Conservation (phyloP, 169 alveolate genomes). For the Theileria sp. region DNA sequence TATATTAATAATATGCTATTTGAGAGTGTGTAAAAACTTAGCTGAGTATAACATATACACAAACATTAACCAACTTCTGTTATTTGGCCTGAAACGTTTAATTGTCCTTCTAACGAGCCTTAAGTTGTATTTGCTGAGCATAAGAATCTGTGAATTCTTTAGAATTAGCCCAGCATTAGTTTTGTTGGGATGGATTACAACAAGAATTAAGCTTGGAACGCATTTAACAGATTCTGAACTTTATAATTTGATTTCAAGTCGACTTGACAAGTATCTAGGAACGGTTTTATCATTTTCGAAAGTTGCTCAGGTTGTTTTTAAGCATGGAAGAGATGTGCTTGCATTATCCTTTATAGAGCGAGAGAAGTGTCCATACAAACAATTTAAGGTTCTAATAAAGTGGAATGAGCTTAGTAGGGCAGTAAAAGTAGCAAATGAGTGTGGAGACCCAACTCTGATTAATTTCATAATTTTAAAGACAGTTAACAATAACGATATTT, state of each 20-base stretch:
- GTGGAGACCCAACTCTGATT: slow-evolving; percentile 44
- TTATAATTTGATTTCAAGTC: slow-evolving; percentile 16
- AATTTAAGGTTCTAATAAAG: slow-evolving; percentile 23
- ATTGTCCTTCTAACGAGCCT: slow-evolving; percentile 30
- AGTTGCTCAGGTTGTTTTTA: slow-evolving; percentile 33
- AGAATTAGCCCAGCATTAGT: slow-evolving; percentile 24
- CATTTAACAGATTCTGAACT: slow-evolving; percentile 55
- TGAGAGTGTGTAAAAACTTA: neutral
- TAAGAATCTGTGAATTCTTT: slow-evolving; percentile 40
- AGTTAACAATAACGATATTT: slow-evolving; percentile 7
- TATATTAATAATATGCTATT: slow-evolving; percentile 7
- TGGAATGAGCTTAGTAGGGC: slow-evolving; percentile 55
- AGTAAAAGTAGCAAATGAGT: slow-evolving; percentile 39
- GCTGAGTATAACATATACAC: slow-evolving; percentile 16
- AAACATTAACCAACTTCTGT: slow-evolving; percentile 31
- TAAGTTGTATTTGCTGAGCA: slow-evolving; percentile 32
- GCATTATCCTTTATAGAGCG: slow-evolving; percentile 42
- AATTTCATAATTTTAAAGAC: slow-evolving; percentile 29
- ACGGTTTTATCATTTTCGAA: slow-evolving; percentile 44
- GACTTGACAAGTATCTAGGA: slow-evolving; percentile 47
- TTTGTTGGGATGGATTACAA: slow-evolving; percentile 48
- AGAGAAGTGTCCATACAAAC: slow-evolving; percentile 27
- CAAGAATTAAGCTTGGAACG: slow-evolving; percentile 44
- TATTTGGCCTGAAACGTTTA: slow-evolving; percentile 27
- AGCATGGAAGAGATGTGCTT: slow-evolving; percentile 27